Evolutionary conservation across 192 early-diverging fungal genomes (phyloP), one percentile per base, ranked within the genome.

Genomic region (Linnemannia exigua): DNA sequence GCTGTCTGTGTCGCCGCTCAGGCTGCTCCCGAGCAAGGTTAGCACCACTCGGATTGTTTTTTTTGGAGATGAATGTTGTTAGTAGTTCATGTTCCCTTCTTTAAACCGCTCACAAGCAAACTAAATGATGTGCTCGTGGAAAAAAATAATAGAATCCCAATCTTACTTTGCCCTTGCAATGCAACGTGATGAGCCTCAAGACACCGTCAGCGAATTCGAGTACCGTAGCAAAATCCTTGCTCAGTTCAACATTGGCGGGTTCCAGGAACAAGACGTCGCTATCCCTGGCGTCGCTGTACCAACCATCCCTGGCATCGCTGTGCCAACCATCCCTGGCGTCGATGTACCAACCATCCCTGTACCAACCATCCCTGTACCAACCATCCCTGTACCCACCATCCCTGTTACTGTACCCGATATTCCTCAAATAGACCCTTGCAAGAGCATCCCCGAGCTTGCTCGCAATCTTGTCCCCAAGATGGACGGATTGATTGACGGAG

Each of bases 1-100:
- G 66, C 44, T n/a, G 74, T 38, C 33, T 66, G 61, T 25, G 20
- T 76, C 22, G 63, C 61, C 19, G 74, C 61, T n/a, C 54, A 67
- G 37, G 38, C 74, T 33, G 74, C 3, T 22, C 38, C 76, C 14
- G 33, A 77, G 67, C 63, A 77, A 77, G 47, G 48, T 69, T 14
- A 67, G 38, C 41, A 6, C 41, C 3, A 9, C 41, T 44, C 41
- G n/a, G n/a, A n/a, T n/a, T n/a, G n/a, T n/a, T n/a, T n/a, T 63
- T 37, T 36, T 66, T 25, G 63, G 1, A 66, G n/a, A 36, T 36
- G 5, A 2, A 9, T 36, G 19, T n/a, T 4, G 1, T 20, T 20
- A 22, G 19, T 52, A 20, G 0, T 22, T 19, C 0, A 52, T 25
- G 22, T 3, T 35, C 31, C 37, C 31, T 44, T 41, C 37, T 11